Base-by-base conservation (phyloP, 768 basidiomycete genomes). In the Strobilomyces echinocephalus region DNA sequence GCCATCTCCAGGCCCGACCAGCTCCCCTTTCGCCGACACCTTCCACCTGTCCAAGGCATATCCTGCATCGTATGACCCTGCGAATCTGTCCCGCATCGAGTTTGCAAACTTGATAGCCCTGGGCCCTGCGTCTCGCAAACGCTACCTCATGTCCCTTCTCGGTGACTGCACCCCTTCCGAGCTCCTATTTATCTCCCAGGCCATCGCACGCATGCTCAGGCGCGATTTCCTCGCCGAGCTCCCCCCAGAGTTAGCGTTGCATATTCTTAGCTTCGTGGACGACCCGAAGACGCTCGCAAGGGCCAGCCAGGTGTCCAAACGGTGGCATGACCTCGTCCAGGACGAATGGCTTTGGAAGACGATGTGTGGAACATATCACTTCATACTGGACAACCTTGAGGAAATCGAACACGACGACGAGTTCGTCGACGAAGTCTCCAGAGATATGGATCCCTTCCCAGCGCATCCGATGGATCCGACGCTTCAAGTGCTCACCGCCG, bases 341-440 rank as follows among this genome's bases (percentile, higher is more conserved):
- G 92, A 93, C 61, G 91, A 95, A 58, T 78, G 74, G 57, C 74
- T 90, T 11, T 97, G 94, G 95, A 84, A 81, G 68, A 61, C 76
- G 11, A 81, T 95, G 82, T 92, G 87, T 63, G 68, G 73, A 11
- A 62, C 72, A 16, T 79, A 83, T 64, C 77, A 77, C 7, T 88
- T 83, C 59, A 61, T 64, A 50, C 35, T 52, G 49, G 61, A 52
- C 21, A 34, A 24, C 1, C 20, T 49, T 8, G 62, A 69, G 8
- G 66, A 73, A 50, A 56, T 56, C 36, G 63, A 65, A 26, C 44
- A 18, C 18, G 66, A 63, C 18, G 61, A 64, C 46, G 71, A 73
- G 15, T n/a, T 38, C 16, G 26, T 43, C 28, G 68, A 71, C 20
- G 72, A 78, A 49, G 62, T 65, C 24, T 53, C 68, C 46, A 69